Conservation (phyloP, 2,329 filamentous ascomycete species). For the Colletotrichum aenigma region DNA sequence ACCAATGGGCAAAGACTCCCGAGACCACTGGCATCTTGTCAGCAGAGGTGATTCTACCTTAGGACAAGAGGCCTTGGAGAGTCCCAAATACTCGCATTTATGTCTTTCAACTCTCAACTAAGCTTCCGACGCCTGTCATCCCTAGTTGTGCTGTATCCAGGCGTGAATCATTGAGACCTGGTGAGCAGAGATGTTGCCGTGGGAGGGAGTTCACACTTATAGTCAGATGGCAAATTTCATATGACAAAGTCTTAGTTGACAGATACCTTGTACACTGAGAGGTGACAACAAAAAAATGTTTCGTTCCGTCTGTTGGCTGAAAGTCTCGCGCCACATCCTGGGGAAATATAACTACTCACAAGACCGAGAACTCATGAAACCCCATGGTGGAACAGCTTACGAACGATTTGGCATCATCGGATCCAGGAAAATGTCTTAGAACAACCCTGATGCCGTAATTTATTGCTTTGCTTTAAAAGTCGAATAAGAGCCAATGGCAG, state of each 20-base stretch:
- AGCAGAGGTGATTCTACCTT: not conserved
- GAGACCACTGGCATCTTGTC: not conserved
- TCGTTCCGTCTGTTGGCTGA: not conserved
- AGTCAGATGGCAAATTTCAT: not conserved
- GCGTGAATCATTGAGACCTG: too few relatives aligned
- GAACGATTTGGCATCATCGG: not conserved
- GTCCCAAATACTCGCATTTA: too few relatives aligned
- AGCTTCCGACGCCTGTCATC: too few relatives aligned
- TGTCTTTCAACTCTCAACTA: too few relatives aligned
- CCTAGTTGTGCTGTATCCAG: not conserved
- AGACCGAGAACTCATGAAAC: not conserved
- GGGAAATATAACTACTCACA: not conserved
- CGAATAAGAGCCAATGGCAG: too few relatives aligned
- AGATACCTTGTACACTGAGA: not conserved
- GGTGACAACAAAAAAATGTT: fast-evolving
- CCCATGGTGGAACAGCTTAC: not conserved
- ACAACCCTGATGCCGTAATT: too few relatives aligned
- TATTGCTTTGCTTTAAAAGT: too few relatives aligned
- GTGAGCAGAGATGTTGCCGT: not conserved
- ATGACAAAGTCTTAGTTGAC: fast-evolving
- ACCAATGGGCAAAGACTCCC: not conserved
- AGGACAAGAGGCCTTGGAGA: too few relatives aligned
- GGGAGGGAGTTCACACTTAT: too few relatives aligned
- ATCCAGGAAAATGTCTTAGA: not conserved
- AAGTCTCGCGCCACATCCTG: not conserved